A percentile compares a stretch with the other conserved stretches of the same genome.
Conservation (phyloP, 2,329 filamentous ascomycete genomes). For the Pseudogymnoascus sp. region DNA sequence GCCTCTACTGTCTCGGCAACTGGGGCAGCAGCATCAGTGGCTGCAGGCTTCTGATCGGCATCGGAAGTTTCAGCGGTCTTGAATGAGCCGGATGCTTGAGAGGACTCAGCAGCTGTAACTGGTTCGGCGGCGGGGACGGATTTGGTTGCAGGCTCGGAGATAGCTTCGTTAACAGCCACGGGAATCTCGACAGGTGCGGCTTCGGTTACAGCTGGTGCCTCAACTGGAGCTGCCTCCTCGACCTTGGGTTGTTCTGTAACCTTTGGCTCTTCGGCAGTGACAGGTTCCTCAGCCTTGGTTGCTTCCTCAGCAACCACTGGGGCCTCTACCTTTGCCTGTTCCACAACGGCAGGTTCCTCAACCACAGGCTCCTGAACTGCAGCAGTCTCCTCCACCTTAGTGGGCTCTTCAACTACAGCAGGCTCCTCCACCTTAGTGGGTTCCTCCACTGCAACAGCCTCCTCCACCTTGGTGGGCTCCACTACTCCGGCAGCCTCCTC, state of each 20-base stretch:
- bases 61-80: slow-evolving; percentile 3
- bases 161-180: neutral
- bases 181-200: neutral
- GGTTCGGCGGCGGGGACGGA: neutral
- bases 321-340: neutral
- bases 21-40: neutral
- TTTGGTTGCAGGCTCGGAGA: neutral
- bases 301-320: neutral
- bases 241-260: neutral
- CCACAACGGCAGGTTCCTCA: neutral
- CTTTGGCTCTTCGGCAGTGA: neutral
- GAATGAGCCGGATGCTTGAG: neutral
- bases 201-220: neutral
- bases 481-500: neutral
- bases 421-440: neutral
- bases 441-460: neutral
- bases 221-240: neutral
- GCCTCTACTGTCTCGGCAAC: neutral
- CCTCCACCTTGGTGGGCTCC: neutral
- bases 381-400: neutral
- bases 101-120: neutral
- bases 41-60: neutral
- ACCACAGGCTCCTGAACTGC: neutral
- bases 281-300: neutral
- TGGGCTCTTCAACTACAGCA: neutral